These are phyloP conservation scores for Chaetomium fimeti DNA, from an alignment of 495 filamentous ascomycete genomes.

Conservation along the genomic window DNA sequence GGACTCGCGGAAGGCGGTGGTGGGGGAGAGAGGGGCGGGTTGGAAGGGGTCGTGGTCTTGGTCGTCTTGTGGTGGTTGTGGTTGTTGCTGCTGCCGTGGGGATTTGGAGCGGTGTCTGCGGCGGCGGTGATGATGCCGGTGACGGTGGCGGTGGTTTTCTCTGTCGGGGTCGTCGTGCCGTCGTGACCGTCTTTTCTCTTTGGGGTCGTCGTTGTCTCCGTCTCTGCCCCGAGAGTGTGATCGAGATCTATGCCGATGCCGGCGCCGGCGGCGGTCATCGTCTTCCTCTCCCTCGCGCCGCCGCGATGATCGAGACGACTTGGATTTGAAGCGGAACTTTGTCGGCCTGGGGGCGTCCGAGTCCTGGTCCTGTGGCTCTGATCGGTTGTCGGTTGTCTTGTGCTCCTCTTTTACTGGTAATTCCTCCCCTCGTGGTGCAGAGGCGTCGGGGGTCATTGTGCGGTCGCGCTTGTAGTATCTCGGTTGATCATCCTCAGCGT, in stretches of 20 bases:
- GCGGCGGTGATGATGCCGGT: slow-evolving; percentile 27
- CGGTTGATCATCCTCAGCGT: slow-evolving; percentile 24
- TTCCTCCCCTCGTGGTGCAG: slow-evolving; percentile 18
- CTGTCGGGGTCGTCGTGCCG: background rate
- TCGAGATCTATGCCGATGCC: background rate
- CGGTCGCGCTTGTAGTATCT: background rate
- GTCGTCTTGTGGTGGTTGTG: slow-evolving; percentile 23
- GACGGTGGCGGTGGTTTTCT: slow-evolving; percentile 29
- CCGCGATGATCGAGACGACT: slow-evolving; percentile 23
- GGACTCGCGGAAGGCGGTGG: slow-evolving; percentile 85
- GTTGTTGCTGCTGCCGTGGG: slow-evolving; percentile 27
- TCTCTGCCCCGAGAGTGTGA: slow-evolving; percentile 1
- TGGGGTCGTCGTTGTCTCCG: background rate
- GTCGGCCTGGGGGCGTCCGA: slow-evolving; percentile 30
- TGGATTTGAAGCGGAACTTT: slow-evolving; percentile 62
- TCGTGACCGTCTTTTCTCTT: background rate
- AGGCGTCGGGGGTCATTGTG: slow-evolving; percentile 9
- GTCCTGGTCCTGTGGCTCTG: background rate
- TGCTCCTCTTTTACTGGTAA: background rate
- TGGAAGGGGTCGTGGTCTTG: slow-evolving; percentile 48
- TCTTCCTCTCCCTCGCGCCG: slow-evolving; percentile 23
- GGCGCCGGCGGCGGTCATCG: slow-evolving; percentile 32
- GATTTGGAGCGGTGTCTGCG: slow-evolving; percentile 33
- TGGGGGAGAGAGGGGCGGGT: slow-evolving; percentile 57
- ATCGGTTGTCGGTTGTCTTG: background rate